Conservation (phyloP, 768 basidiomycete genomes). For the Mrakia frigida region DNA sequence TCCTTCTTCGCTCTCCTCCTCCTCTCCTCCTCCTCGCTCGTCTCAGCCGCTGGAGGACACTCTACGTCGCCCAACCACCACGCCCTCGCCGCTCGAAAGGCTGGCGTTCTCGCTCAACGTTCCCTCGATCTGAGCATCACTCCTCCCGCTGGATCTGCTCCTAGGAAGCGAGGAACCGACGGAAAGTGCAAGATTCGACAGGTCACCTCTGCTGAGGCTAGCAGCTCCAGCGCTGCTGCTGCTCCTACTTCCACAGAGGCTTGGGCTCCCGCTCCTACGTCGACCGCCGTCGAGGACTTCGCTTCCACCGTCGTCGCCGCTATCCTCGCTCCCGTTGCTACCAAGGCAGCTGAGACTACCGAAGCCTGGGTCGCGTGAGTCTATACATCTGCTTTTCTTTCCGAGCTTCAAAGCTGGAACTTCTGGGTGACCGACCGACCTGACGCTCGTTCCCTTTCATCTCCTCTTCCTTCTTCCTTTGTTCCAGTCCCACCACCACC, state of each 20-base stretch:
- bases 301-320: background rate
- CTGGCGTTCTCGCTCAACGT: background rate
- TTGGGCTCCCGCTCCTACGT: background rate
- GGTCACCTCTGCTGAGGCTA: background rate
- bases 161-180: background rate
- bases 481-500: background rate
- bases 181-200: conserved; percentile 24
- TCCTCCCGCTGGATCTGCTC: background rate
- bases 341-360: background rate
- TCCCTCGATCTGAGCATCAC: background rate
- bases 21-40: background rate
- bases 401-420: background rate
- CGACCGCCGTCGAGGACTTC: background rate
- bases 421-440: background rate
- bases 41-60: conserved; percentile 1
- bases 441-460: conserved; percentile 1
- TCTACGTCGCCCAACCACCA: background rate
- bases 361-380: background rate
- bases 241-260: background rate
- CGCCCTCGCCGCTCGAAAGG: background rate
- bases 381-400: background rate
- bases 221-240: background rate
- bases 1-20: conserved; percentile 16
- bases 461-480: background rate
- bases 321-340: background rate